phyloP scores from a whole-genome alignment of 106 monocot genomes.

The Acanthochlamys bracteata region DNA sequence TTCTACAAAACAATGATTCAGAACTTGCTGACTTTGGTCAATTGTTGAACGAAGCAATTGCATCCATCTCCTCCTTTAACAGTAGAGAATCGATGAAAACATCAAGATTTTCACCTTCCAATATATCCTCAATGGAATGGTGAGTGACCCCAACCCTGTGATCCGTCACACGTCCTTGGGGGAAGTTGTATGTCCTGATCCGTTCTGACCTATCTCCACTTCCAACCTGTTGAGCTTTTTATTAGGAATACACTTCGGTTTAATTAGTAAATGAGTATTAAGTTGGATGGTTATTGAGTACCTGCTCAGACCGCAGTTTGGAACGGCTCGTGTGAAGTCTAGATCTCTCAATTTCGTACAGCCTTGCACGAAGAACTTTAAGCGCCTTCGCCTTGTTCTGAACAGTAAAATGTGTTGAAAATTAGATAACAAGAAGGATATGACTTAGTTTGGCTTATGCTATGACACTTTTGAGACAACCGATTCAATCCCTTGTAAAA shows the following conservation, averaged over 20 bases:
- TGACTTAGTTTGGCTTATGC: too few relatives aligned
- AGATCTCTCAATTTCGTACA: conserved; percentile 2
- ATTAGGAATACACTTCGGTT: too few relatives aligned
- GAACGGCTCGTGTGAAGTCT: conserved; percentile 56
- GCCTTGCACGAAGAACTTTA: neutral
- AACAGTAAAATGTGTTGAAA: neutral
- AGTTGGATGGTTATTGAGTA: conserved; percentile 2
- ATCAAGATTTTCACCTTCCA: conserved; percentile 83
- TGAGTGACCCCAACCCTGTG: conserved; percentile 83
- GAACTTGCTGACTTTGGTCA: too few relatives aligned
- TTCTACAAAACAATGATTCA: too few relatives aligned
- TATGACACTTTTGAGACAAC: too few relatives aligned
- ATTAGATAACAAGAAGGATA: neutral
- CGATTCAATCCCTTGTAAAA: neutral
- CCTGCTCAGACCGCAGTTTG: conserved; percentile 85
- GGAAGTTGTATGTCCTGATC: conserved; percentile 92
- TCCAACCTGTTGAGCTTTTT: conserved; percentile 43
- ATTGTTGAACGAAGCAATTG: conserved; percentile 70
- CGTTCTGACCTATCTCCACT: conserved; percentile 95
- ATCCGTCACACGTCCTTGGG: conserved; percentile 92
- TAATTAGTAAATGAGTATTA: too few relatives aligned
- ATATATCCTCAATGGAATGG: conserved; percentile 64
- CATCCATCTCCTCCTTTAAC: conserved; percentile 79
- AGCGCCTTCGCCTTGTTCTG: conserved; percentile 67
- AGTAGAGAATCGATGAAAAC: conserved; percentile 74